phyloP scores from a whole-genome alignment of 257 asterid species.

The Coffea eugenioides region DNA sequence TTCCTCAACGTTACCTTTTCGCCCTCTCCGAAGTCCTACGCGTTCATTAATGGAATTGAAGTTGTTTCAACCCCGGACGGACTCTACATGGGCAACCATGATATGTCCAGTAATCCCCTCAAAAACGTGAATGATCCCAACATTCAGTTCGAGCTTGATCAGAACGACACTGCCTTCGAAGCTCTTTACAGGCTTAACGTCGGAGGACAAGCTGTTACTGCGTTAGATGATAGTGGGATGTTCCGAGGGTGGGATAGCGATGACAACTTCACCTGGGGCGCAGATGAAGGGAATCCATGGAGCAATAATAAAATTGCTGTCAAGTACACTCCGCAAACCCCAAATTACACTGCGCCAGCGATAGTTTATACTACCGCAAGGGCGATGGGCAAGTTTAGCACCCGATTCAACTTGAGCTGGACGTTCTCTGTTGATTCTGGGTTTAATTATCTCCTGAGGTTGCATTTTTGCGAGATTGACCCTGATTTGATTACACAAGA shows the following conservation, averaged over 20 bases:
- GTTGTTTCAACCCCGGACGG: constrained; percentile 46
- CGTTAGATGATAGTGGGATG: constrained; percentile 46
- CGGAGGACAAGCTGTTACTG: constrained; percentile 19
- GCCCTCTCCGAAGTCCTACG: constrained; percentile 36
- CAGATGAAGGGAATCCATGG: not conserved
- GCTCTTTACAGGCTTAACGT: constrained; percentile 49
- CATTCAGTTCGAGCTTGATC: not conserved
- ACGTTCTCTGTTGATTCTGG: constrained; percentile 47
- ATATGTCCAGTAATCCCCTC: not conserved
- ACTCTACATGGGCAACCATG: constrained; percentile 29
- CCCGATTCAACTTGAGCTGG: constrained; percentile 32
- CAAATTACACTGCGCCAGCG: constrained; percentile 46
- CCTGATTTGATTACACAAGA: not conserved
- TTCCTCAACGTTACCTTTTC: constrained; percentile 36
- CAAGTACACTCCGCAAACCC: constrained; percentile 23
- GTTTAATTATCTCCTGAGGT: constrained; percentile 40
- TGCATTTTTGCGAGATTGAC: constrained; percentile 53
- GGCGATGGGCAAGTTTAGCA: constrained; percentile 1
- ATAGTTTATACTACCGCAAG: constrained; percentile 39
- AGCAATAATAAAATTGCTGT: not conserved
- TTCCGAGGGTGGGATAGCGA: constrained; percentile 47
- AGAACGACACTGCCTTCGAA: constrained; percentile 37
- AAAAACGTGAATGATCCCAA: not conserved
- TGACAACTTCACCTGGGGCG: not conserved
- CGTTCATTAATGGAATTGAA: constrained; percentile 65